Base-by-base conservation (phyloP, 1,284 basidiomycete species). In the Cryptococcus sp. region DNA sequence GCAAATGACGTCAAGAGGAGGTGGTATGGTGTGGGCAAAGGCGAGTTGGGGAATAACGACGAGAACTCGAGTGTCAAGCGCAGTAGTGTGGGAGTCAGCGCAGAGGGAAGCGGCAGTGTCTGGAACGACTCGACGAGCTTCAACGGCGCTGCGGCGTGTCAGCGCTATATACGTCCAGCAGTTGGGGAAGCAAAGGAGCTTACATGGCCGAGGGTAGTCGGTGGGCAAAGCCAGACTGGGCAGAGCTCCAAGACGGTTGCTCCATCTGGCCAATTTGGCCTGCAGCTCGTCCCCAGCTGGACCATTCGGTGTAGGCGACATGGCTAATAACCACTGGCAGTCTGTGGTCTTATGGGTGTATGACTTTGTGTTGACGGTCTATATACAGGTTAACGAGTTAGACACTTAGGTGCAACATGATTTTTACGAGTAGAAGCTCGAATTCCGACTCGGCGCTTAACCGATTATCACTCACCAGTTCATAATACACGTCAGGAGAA, bases 161-260 rank as follows among this genome's bases (percentile, higher is more conserved):
- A 47, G 46, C 15, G 38, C 27, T 25, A 13, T 22, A 16, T 35
- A 38, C 38, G 15, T 17, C 6, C 25, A 11, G 31, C 1, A 7
- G 22, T n/a, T 13, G 25, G 47, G 20, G 35, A 48, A 20, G 47
- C 17, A 2, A 39, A 25, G 4, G 45, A 23, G 66, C 75, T 67
- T 61, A 78, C 76, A 75, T 16, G 92, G 89, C 57, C 94, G 82
- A 2, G 96, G 95, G 75, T 98, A 99, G 79, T 99, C 96, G 0
- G 94, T 97, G 1, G 96, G 95, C 19, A 99, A 82, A 3, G 93
- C 92, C 64, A 98, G 89, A 27, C 89, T 89, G 3, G 94, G 95
- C 16, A 96, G 79, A 69, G 80, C 78, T n/a, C 76, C 76, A 25
- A 85, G 78, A n/a, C 82, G 69, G 27, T 70, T 62, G 7, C 72